Conservation (phyloP, 306 rosid species). For the Castanea crenata region DNA sequence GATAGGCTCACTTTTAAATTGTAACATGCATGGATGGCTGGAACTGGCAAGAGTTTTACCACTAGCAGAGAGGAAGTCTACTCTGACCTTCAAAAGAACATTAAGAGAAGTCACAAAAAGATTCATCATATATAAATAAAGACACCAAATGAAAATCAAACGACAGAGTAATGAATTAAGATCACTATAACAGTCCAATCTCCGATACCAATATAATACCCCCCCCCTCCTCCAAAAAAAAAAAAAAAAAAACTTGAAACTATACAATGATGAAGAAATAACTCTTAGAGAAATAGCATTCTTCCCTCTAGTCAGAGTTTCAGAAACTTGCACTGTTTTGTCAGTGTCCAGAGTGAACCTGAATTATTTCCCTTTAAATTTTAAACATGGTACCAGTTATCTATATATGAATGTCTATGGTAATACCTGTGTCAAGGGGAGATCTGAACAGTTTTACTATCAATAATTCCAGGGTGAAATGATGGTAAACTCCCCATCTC, state of each 20-base stretch:
- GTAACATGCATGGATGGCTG: conserved; percentile 76
- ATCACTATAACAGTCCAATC: background rate
- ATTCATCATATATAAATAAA: background rate
- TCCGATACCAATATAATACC: background rate
- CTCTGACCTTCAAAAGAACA: conserved; percentile 50
- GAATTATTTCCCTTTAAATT: background rate
- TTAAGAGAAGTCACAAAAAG: conserved; percentile 15
- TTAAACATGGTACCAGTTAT: background rate
- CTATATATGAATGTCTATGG: background rate
- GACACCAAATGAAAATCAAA: background rate
- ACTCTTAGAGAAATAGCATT: background rate
- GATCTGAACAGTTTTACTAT: too few relatives aligned
- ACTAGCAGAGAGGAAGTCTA: conserved; percentile 47
- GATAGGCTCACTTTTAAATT: conserved; percentile 71
- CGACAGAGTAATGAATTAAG: background rate
- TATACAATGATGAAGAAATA: background rate
- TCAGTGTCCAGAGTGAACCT: background rate
- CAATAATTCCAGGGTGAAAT: too few relatives aligned
- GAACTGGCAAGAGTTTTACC: conserved; percentile 69
- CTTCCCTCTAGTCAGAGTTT: background rate
- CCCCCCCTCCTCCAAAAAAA: background rate
- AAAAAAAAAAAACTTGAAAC: background rate
- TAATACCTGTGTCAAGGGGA: background rate
- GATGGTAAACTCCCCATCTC: too few relatives aligned
- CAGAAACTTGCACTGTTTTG: background rate